phyloP scores from a whole-genome alignment of 495 filamentous ascomycete species.

The Annulohypoxylon bovei region DNA sequence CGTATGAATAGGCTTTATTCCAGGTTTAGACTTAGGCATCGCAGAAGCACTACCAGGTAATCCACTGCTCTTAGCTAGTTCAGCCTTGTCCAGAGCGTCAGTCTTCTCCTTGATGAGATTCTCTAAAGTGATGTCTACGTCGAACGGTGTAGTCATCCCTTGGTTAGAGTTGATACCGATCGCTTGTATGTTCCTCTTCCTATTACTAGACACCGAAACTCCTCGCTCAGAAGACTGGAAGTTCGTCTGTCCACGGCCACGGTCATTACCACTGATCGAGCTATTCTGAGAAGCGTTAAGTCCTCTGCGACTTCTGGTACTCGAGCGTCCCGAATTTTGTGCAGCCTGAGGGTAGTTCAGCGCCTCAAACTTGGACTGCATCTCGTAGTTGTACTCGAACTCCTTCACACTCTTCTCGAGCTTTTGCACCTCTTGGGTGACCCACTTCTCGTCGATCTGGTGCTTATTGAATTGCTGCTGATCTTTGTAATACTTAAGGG shows the following conservation, averaged over 20 bases:
- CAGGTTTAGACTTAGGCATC: constrained; percentile 7
- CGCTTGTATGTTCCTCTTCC: constrained; percentile 10
- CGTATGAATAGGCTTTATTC: not conserved
- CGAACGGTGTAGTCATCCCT: constrained; percentile 18
- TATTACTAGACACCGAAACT: not conserved
- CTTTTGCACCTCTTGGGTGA: constrained; percentile 45
- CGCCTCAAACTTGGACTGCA: constrained; percentile 51
- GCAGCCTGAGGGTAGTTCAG: constrained; percentile 37
- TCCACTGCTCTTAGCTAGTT: constrained; percentile 35
- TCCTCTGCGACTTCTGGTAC: constrained; percentile 30
- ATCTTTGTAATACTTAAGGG: constrained; percentile 57
- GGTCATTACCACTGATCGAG: constrained; percentile 17
- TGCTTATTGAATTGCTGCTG: constrained; percentile 60
- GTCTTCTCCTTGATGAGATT: constrained; percentile 25
- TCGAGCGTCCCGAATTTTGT: constrained; percentile 24
- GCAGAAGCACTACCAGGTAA: constrained; percentile 44
- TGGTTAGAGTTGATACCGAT: constrained; percentile 38
- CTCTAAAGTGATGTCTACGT: constrained; percentile 28
- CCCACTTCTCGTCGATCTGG: constrained; percentile 60
- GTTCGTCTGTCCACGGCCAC: constrained; percentile 1
- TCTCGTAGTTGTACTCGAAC: constrained; percentile 52
- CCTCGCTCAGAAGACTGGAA: constrained; percentile 21
- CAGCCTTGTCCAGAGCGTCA: constrained; percentile 17
- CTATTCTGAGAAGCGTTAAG: constrained; percentile 32
- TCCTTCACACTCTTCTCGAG: constrained; percentile 47